Base-by-base conservation (phyloP, 352 stramenopile species). In the Pythium sukuiense region DNA sequence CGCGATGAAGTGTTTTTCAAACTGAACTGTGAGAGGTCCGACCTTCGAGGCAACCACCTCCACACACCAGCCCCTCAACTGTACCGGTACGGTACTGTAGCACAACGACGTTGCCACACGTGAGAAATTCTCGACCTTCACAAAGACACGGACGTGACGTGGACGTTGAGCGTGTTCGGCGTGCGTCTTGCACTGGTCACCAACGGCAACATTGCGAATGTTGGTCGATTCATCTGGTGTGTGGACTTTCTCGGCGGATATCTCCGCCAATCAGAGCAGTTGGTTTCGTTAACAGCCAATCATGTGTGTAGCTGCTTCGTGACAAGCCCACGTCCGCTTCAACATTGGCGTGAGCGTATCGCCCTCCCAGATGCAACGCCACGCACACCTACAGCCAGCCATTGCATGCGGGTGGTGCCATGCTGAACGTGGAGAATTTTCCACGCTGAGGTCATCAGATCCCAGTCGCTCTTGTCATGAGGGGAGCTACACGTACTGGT, bases 1-100 rank as follows among this genome's bases (percentile, higher is more conserved):
- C 61, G 55, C 52, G 29, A 16, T 61, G 55, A 61, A 32, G 45
- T 14, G 49, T n/a, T 20, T 37, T 26, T 48, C 16, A 3, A 8
- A 48, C 13, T 48, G 39, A 48, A 48, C 14, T 48, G 39, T 48
- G 13, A 16, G 39, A 20, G 11, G 39, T 48, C 39, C 39, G 39
- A 48, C 39, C 18, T 48, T 24, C 39, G 35, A 48, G 39, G 16
- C 3, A 24, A 48, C 14, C 39, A 4, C 6, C 39, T 48, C 39
- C 39, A 7, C 39, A 13, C 14, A 24, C 39, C 39, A 24, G 3
- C 13, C 24, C 39, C 4, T n/a, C 13, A 24, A 8, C 24, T 24
- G 20, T 24, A 24, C 20, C 20, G 20, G 20, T 24, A 24, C 20
- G 20, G 20, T 24, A 24, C 20, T 24, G 20, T 24, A 24, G 20